Evolutionary conservation across 495 filamentous ascomycete genomes (phyloP).

Genomic region (Penicillium silybi): DNA sequence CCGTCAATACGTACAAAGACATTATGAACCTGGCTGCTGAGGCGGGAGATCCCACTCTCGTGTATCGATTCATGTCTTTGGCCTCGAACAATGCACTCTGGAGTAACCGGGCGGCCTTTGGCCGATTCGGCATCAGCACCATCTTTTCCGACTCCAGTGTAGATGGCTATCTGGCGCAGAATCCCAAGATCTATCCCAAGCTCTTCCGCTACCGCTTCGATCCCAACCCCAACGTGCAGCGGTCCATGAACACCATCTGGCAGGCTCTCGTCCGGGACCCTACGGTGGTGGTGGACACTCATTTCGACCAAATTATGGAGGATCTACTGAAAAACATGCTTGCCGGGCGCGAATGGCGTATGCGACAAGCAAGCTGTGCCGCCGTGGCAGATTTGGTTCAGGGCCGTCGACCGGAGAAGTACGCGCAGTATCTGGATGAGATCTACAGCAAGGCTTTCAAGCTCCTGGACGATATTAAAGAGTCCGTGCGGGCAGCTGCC

Average conservation of each 20-base stretch:
- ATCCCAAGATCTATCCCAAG: constrained; percentile 92
- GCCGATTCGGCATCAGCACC: constrained; percentile 84
- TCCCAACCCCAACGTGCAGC: constrained; percentile 85
- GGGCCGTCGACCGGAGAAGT: constrained; percentile 68
- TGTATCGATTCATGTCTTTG: constrained; percentile 96
- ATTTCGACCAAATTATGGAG: constrained; percentile 82
- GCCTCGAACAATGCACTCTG: constrained; percentile 93
- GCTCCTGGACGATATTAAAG: constrained; percentile 87
- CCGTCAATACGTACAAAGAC: constrained; percentile 90
- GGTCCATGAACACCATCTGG: constrained; percentile 98
- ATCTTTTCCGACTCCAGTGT: constrained; percentile 85
- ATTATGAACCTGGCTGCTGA: constrained; percentile 91
- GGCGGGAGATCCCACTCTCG: constrained; percentile 87
- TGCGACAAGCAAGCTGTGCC: constrained; percentile 84
- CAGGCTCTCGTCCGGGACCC: constrained; percentile 84
- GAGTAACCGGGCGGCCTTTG: constrained; percentile 92
- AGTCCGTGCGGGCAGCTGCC: constrained; percentile 76
- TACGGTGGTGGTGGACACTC: constrained; percentile 60
- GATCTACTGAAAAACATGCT: constrained; percentile 82
- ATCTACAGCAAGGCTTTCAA: constrained; percentile 83
- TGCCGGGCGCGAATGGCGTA: constrained; percentile 81
- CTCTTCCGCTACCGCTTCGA: constrained; percentile 93
- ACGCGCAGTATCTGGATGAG: constrained; percentile 75
- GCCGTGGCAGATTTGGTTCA: constrained; percentile 84
- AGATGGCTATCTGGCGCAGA: constrained; percentile 62